Base-by-base conservation (phyloP, 805 yeast species). In the Ogataea methylovora region DNA sequence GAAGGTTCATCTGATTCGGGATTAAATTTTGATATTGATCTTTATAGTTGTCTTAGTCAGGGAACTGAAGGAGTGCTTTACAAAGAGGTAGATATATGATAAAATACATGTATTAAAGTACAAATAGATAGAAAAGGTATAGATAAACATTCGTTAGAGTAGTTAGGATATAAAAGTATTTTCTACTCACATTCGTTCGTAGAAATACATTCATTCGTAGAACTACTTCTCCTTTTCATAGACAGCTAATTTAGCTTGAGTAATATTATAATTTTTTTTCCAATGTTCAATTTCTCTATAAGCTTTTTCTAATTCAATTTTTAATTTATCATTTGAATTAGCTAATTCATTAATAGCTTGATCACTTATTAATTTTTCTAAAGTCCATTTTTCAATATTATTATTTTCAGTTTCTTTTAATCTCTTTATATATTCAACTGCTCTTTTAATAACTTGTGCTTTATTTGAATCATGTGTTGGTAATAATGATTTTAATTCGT, bases 311-410 rank as follows among this genome's bases (percentile, higher is more conserved):
- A 90, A 71, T 61, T 88, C 97, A 35, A 70, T 72, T 62, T 86
- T 87, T 56, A 90, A 71, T 60, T 85, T 83, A 50, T 86, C 95
- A 63, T 88, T 90, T 11, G 87, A 76, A 27, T 84, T 78, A 34
- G 84, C 74, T 46, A 90, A 71, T 59, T 88, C 95, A 42, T 82
- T 75, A 34, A 87, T 81, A 10, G 90, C 87, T 61, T 90, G 97
- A 57, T 88, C 97, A 24, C 90, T 81, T 43, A 87, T 69, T 42
- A 92, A 70, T 63, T 90, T 90, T 59, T 90, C 97, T 51, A 90
- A 69, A 5, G 97, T 88, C 85, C 94, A 85, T 64, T 92, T 90
- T 60, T 90, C 96, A 49, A 86, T 80, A 54, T 84, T 84, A 49
- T 82, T 79, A 58, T 76, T 79, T 60, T 88, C 97, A 49, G 84